Evolutionary conservation across 306 rosid genomes (phyloP).

Genomic region (Parietaria judaica): DNA sequence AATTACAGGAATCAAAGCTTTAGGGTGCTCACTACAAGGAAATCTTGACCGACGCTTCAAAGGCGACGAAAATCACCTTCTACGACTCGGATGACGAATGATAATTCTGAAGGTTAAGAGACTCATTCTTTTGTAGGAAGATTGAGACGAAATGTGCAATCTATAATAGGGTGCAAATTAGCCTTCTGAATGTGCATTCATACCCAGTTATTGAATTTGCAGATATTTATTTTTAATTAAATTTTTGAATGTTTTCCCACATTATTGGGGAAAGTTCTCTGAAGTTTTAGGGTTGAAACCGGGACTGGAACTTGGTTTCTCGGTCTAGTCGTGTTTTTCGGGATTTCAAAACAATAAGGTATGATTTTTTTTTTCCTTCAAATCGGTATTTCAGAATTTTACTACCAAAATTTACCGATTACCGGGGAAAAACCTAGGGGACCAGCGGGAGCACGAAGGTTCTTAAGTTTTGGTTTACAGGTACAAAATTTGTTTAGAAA

Average conservation of each 20-base stretch:
- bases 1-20: conserved; percentile 76
- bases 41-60: conserved; percentile 67
- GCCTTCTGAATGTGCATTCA: neutral
- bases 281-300: no score
- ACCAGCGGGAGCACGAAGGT: no score
- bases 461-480: no score
- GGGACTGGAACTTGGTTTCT: no score
- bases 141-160: neutral
- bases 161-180: neutral
- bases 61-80: conserved; percentile 70
- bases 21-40: conserved; percentile 94
- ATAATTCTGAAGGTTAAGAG: conserved; percentile 21
- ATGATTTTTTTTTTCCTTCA: no score
- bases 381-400: no score
- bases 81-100: conserved; percentile 69
- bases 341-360: no score
- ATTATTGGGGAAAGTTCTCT: neutral
- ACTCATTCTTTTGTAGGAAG: conserved; percentile 1
- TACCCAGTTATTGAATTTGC: neutral
- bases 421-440: no score
- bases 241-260: neutral
- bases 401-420: no score
- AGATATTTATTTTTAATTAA: neutral
- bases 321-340: no score
- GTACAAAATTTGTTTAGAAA: no score